Conservation (phyloP, 139 green algal species). For the Desmodesmus armatus region DNA sequence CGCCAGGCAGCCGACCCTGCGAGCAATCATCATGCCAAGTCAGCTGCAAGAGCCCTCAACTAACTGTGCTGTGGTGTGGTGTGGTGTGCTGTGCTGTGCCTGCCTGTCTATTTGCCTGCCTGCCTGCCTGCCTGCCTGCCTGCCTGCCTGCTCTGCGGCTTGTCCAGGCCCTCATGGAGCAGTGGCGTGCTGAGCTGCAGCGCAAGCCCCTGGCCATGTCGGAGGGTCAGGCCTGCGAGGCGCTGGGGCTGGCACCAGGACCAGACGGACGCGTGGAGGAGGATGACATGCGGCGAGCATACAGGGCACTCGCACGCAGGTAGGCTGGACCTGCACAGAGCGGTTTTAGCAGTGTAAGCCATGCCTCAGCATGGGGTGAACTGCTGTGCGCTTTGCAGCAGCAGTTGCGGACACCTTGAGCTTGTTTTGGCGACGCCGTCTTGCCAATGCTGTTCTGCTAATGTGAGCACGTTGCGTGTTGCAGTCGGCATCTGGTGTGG, state of each 20-base stretch:
- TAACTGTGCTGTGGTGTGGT: neutral
- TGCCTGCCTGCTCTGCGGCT: no score
- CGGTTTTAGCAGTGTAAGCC: no score
- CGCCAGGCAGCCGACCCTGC: no score
- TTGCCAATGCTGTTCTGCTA: neutral
- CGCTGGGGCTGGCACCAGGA: slow-evolving; percentile 70
- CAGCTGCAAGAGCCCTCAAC: neutral
- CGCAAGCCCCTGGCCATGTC: slow-evolving; percentile 80
- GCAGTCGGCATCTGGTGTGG: no score
- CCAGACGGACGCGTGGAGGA: slow-evolving; percentile 59
- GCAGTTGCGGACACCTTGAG: neutral
- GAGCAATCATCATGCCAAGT: no score
- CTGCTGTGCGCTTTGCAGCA: neutral
- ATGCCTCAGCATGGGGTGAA: neutral
- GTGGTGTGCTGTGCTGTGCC: no score
- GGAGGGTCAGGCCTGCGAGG: slow-evolving; percentile 70
- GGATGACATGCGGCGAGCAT: slow-evolving; percentile 88
- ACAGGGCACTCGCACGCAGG: slow-evolving; percentile 69
- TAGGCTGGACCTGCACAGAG: no score
- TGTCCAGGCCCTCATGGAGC: slow-evolving; percentile 82
- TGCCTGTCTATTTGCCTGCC: no score
- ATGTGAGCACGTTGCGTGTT: neutral
- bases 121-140: no score
- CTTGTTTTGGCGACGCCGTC: neutral
- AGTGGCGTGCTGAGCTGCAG: slow-evolving; percentile 87